phyloP scores from a whole-genome alignment of 306 rosid genomes.

The Arachis stenosperma region DNA sequence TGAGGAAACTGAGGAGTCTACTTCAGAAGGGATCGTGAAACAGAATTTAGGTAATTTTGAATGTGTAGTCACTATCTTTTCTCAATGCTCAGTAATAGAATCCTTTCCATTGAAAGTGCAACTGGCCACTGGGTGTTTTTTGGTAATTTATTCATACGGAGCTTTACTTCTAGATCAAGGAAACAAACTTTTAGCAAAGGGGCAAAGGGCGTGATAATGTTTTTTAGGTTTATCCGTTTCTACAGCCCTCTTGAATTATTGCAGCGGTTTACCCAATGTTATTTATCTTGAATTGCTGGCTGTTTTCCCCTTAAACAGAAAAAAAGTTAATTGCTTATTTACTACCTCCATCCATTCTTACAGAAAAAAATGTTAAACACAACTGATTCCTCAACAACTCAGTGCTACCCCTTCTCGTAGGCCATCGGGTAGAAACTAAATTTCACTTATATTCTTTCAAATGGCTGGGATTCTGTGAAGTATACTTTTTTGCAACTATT shows the following conservation, averaged over 20 bases:
- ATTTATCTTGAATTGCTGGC: constrained; percentile 19
- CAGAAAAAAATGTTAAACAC: background rate
- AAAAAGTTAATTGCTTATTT: constrained; percentile 5
- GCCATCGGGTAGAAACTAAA: background rate
- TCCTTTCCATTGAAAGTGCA: background rate
- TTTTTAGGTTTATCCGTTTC: constrained; percentile 21
- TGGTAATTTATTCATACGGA: background rate
- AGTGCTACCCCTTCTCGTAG: background rate
- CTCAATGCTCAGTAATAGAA: constrained; percentile 17
- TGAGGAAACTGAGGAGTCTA: constrained; percentile 50
- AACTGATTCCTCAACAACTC: too few relatives aligned
- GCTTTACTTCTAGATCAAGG: constrained; percentile 11
- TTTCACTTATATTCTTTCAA: constrained; percentile 1
- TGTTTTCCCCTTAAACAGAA: background rate
- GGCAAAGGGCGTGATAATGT: background rate
- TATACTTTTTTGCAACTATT: constrained; percentile 8
- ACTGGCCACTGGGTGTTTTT: background rate
- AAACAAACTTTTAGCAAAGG: background rate
- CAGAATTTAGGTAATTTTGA: constrained; percentile 50
- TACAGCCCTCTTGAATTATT: constrained; percentile 10
- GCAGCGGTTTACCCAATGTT: constrained; percentile 7
- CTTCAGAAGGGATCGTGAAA: constrained; percentile 45
- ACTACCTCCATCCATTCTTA: background rate
- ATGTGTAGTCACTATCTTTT: constrained; percentile 21
- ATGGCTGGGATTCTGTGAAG: background rate